Evolutionary conservation across 768 basidiomycete genomes (phyloP).

Genomic region (Agrocybe pediades): DNA sequence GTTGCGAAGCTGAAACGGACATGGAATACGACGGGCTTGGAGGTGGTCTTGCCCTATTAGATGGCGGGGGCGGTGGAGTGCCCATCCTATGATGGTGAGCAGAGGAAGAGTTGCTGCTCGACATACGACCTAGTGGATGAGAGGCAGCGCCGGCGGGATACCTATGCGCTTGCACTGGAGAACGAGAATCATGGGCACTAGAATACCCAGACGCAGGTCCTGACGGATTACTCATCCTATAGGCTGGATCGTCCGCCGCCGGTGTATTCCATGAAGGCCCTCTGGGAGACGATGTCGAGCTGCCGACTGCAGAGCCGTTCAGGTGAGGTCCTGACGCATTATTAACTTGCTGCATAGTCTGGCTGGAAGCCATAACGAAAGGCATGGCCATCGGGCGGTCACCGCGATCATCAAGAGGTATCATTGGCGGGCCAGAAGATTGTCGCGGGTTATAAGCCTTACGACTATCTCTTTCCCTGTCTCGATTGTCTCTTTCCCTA

Average conservation of each 20-base stretch:
- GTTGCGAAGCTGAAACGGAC: slow-evolving; percentile 16
- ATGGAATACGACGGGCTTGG: slow-evolving; percentile 25
- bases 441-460: slow-evolving; percentile 24
- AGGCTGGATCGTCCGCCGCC: slow-evolving; percentile 26
- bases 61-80: slow-evolving; percentile 25
- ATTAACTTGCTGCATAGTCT: slow-evolving; percentile 34
- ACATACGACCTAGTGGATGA: slow-evolving; percentile 24
- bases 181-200: slow-evolving; percentile 35
- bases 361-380: slow-evolving; percentile 53
- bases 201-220: slow-evolving; percentile 32
- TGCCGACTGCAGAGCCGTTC: slow-evolving; percentile 19
- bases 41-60: slow-evolving; percentile 25
- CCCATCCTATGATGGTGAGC: slow-evolving; percentile 23
- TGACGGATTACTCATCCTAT: slow-evolving; percentile 32
- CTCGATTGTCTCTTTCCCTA: slow-evolving; percentile 14
- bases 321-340: slow-evolving; percentile 16
- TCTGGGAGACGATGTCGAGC: slow-evolving; percentile 33
- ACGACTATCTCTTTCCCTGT: slow-evolving; percentile 19
- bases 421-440: slow-evolving; percentile 37
- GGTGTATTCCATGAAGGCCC: slow-evolving; percentile 31
- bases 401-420: slow-evolving; percentile 42
- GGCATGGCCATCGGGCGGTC: slow-evolving; percentile 57
- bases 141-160: slow-evolving; percentile 20
- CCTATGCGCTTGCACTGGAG: slow-evolving; percentile 45
- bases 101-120: slow-evolving; percentile 29